Evolutionary conservation across 805 yeast genomes (phyloP).

Genomic region (Torulaspora microellipsoides): DNA sequence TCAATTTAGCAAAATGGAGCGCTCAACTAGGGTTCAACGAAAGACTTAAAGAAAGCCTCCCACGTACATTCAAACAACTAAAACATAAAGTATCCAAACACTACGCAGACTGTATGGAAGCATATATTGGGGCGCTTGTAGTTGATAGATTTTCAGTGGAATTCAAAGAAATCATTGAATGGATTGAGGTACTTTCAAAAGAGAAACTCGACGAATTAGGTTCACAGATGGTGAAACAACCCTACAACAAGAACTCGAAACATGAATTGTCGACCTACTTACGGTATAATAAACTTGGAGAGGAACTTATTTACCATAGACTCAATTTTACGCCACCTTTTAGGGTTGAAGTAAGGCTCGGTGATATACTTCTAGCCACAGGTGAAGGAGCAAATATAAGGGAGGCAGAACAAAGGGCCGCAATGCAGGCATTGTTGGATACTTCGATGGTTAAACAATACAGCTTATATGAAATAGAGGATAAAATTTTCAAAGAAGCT

Average conservation of each 20-base stretch:
- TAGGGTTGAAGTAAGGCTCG: slow-evolving; percentile 57
- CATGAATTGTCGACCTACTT: slow-evolving; percentile 60
- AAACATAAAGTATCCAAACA: slow-evolving; percentile 47
- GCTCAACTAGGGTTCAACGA: slow-evolving; percentile 57
- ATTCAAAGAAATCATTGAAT: slow-evolving; percentile 42
- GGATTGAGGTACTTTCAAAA: slow-evolving; percentile 47
- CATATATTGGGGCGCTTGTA: slow-evolving; percentile 75
- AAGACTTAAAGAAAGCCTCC: slow-evolving; percentile 45
- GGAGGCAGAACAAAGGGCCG: slow-evolving; percentile 78
- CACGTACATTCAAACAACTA: slow-evolving; percentile 43
- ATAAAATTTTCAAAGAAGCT: neutral
- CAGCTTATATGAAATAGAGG: slow-evolving; percentile 14
- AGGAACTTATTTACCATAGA: slow-evolving; percentile 19
- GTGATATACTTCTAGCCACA: slow-evolving; percentile 51
- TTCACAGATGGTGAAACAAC: slow-evolving; percentile 17
- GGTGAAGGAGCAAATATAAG: slow-evolving; percentile 63
- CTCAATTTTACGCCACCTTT: slow-evolving; percentile 38
- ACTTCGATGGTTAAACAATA: slow-evolving; percentile 52
- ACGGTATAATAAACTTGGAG: slow-evolving; percentile 36
- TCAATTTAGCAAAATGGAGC: slow-evolving; percentile 61
- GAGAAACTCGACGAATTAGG: slow-evolving; percentile 14
- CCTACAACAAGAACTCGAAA: slow-evolving; percentile 60
- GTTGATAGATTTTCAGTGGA: slow-evolving; percentile 44
- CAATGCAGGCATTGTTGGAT: slow-evolving; percentile 64
- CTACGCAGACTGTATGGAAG: slow-evolving; percentile 84